A percentile compares a stretch with the other conserved stretches of the same genome.
phyloP scores from a whole-genome alignment of 345 rosid genomes.

The Bruguiera sexangula region DNA sequence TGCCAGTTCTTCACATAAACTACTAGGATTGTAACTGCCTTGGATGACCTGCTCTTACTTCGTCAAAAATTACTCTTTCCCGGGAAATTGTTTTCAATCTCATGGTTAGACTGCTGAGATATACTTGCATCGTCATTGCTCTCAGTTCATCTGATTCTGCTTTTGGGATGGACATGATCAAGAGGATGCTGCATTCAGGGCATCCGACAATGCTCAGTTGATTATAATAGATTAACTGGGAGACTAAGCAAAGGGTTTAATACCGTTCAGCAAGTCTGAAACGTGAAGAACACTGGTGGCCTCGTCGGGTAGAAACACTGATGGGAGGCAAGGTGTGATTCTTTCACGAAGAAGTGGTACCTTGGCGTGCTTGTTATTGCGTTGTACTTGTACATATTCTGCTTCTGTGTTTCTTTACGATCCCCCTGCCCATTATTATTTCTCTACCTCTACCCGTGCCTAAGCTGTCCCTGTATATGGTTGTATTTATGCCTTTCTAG shows the following conservation, averaged over 20 bases:
- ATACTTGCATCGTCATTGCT: slow-evolving; percentile 33
- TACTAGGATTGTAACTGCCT: too few species aligned
- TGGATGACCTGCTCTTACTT: too few species aligned
- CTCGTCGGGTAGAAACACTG: background rate
- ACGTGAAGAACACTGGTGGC: background rate
- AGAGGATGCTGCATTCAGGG: slow-evolving; percentile 92
- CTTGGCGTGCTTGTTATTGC: background rate
- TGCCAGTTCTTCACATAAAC: too few species aligned
- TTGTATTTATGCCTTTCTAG: background rate
- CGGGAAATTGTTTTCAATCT: slow-evolving; percentile 27
- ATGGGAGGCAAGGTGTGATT: background rate
- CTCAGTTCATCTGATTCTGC: slow-evolving; percentile 93
- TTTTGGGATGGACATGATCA: slow-evolving; percentile 89
- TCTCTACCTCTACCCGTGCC: background rate
- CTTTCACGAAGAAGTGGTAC: background rate
- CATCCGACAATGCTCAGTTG: slow-evolving; percentile 92
- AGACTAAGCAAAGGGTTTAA: background rate
- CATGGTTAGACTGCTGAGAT: slow-evolving; percentile 35
- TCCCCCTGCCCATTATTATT: background rate
- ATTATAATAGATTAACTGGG: slow-evolving; percentile 13
- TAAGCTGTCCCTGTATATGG: background rate
- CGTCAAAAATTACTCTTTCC: background rate
- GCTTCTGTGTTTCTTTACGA: background rate
- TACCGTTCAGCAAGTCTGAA: slow-evolving; percentile 1
- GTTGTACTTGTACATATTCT: slow-evolving; percentile 1